These are phyloP conservation scores for Hypsizygus marmoreus DNA, from an alignment of 768 basidiomycete genomes.

Conservation along the genomic window DNA sequence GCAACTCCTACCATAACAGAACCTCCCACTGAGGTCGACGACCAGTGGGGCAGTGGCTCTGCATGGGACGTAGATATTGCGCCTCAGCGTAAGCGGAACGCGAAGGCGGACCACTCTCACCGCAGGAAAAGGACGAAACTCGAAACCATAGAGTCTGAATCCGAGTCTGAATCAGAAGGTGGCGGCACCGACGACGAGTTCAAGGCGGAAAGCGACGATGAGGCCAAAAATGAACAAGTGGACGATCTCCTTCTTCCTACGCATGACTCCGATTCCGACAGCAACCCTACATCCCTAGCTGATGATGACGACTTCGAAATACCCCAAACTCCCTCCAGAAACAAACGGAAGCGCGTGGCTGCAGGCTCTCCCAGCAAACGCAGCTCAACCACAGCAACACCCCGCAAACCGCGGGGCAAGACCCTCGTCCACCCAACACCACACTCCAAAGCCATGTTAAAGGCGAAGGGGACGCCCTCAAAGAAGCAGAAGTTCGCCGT, in stretches of 20 bases:
- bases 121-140: conserved; percentile 19
- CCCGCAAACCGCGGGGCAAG: conserved; percentile 32
- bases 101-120: conserved; percentile 10
- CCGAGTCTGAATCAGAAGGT: conserved; percentile 30
- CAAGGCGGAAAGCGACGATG: conserved; percentile 16
- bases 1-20: conserved; percentile 39
- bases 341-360: conserved; percentile 47
- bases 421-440: conserved; percentile 68
- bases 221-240: conserved; percentile 18
- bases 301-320: conserved; percentile 36
- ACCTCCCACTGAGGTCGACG: conserved; percentile 22
- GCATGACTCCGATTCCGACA: conserved; percentile 32
- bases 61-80: conserved; percentile 48
- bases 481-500: conserved; percentile 31
- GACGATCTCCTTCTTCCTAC: conserved; percentile 15
- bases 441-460: conserved; percentile 71
- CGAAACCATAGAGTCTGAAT: conserved; percentile 20
- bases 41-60: conserved; percentile 39
- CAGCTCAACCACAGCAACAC: conserved; percentile 23
- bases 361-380: conserved; percentile 24
- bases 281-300: conserved; percentile 29
- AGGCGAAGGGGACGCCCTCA: conserved; percentile 17
- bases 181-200: conserved; percentile 28
- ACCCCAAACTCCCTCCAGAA: conserved; percentile 54
- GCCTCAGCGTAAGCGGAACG: no score